Conservation (phyloP, 2,329 filamentous ascomycete genomes). For the Zymoseptoria crescenta region DNA sequence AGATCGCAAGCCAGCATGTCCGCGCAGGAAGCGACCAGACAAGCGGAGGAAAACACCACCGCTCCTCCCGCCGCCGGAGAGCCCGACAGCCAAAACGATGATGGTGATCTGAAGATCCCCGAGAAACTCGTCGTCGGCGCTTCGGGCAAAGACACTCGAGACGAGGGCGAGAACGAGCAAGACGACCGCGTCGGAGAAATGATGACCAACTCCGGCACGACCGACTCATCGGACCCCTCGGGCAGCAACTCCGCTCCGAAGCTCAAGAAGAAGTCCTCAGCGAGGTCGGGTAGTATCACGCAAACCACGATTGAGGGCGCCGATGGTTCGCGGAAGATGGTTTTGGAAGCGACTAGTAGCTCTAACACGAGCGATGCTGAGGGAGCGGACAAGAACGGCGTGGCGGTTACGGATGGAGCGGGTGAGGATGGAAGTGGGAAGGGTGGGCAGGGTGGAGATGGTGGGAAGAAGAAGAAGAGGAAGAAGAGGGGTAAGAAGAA, state of each 20-base stretch:
- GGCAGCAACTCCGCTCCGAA: slow-evolving; percentile 6
- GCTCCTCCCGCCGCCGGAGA: slow-evolving; percentile 1
- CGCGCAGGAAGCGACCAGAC: slow-evolving; percentile 18
- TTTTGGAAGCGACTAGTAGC: slow-evolving; percentile 58
- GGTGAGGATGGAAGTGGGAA: slow-evolving; percentile 7
- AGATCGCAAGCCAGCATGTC: slow-evolving; percentile 13
- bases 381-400: slow-evolving; percentile 2
- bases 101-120: slow-evolving; percentile 7
- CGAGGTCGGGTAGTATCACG: slow-evolving; percentile 68
- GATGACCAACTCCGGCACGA: background rate
- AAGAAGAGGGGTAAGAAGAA: slow-evolving; percentile 20
- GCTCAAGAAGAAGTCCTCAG: slow-evolving; percentile 28
- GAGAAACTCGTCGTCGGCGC: slow-evolving; percentile 12
- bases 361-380: slow-evolving; percentile 23
- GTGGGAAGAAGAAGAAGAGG: slow-evolving; percentile 17
- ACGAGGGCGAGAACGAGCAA: slow-evolving; percentile 5
- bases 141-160: background rate
- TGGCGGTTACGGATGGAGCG: slow-evolving; percentile 12
- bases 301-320: slow-evolving; percentile 64
- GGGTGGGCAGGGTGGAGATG: slow-evolving; percentile 1
- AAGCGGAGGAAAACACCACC: slow-evolving; percentile 18
- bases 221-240: background rate
- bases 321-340: slow-evolving; percentile 66
- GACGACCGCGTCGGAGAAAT: slow-evolving; percentile 13
- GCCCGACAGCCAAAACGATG: background rate